phyloP scores from a whole-genome alignment of 2,329 filamentous ascomycete genomes.

The Exophiala viscosa region DNA sequence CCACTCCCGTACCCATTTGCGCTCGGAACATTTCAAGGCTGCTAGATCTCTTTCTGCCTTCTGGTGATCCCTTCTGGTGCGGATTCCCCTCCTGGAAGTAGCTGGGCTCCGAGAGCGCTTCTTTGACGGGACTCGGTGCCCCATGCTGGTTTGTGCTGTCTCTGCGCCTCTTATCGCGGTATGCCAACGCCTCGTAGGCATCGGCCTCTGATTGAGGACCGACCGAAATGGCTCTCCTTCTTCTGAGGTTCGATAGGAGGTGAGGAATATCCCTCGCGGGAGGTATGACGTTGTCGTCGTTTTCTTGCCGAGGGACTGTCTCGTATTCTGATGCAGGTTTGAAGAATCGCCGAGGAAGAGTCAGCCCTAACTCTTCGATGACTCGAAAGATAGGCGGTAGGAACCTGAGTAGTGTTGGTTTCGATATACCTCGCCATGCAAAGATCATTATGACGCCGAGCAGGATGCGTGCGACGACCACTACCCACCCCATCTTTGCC shows the following conservation, averaged over 20 bases:
- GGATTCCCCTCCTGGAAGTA: constrained; percentile 7
- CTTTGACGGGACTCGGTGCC: constrained; percentile 9
- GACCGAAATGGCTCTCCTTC: constrained; percentile 76
- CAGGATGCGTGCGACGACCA: constrained; percentile 64
- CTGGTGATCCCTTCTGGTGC: not conserved
- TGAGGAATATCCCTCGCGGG: constrained; percentile 81
- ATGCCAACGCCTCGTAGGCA: constrained; percentile 91
- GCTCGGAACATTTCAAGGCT: constrained; percentile 63
- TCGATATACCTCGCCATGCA: constrained; percentile 84
- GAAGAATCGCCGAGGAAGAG: constrained; percentile 85
- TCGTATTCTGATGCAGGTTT: constrained; percentile 86
- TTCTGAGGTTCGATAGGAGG: constrained; percentile 74
- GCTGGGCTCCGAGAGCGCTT: constrained; percentile 10
- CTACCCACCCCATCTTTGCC: constrained; percentile 61
- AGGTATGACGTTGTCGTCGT: constrained; percentile 85
- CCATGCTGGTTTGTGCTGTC: constrained; percentile 49
- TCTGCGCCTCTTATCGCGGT: constrained; percentile 68
- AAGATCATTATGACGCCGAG: constrained; percentile 82
- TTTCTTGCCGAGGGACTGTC: constrained; percentile 68
- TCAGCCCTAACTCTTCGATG: constrained; percentile 73
- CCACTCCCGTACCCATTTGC: constrained; percentile 65
- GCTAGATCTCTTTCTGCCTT: constrained; percentile 22
- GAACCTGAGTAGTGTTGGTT: constrained; percentile 70
- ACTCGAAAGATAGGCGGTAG: constrained; percentile 85
- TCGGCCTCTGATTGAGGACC: constrained; percentile 95